Evolutionary conservation across 176 grass and related monocot genomes (phyloP), one percentile per base, ranked within the genome.

Genomic region (Oryza rufipogon): DNA sequence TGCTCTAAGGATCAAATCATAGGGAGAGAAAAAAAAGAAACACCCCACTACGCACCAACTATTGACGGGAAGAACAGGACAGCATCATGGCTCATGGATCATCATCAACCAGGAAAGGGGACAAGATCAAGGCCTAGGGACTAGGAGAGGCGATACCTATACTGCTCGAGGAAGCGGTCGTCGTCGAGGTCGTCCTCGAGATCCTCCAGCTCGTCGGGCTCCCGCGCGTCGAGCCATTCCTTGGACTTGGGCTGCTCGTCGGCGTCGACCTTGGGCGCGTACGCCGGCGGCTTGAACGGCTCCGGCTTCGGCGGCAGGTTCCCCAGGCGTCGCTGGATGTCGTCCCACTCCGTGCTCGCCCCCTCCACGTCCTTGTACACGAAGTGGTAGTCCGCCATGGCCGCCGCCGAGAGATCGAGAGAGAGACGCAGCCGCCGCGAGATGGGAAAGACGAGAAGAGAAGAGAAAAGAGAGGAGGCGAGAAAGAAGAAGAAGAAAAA

Each of bases 321-420:
- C 38, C 93, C 97, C 32, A 94, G 90, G 47, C 90, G 90, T 80
- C 97, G 93, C 77, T 99, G 97, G 78, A 99, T 93, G 69, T 99
- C 97, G 86, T 96, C 97, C 93, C 97, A 99, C 88, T 96, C 63
- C 45, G 93, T 99, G 71, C 63, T 99, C 39, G 86, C 41, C 13
- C 97, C 97, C 83, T 99, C 97, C 63, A 96, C 91, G 80, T 96
- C 96, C 91, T 94, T 99, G 93, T 99, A 99, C 80, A 99, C 96
- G 86, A 99, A 96, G 85, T 96, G 93, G 75, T 95, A 91, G 48
- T 98, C 85, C 84, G 91, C 93, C 96, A 98, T 98, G 70, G 82
- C 76, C 73, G 58, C 38, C 38, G 38, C 38, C 44, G 30, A 15
- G 14, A 25, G 28, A 54, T 23, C 6, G 22, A 80, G 61, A 63